These are phyloP conservation scores for Trypanosoma theileri DNA, from an alignment of 208 protist species.

Conservation along the genomic window DNA sequence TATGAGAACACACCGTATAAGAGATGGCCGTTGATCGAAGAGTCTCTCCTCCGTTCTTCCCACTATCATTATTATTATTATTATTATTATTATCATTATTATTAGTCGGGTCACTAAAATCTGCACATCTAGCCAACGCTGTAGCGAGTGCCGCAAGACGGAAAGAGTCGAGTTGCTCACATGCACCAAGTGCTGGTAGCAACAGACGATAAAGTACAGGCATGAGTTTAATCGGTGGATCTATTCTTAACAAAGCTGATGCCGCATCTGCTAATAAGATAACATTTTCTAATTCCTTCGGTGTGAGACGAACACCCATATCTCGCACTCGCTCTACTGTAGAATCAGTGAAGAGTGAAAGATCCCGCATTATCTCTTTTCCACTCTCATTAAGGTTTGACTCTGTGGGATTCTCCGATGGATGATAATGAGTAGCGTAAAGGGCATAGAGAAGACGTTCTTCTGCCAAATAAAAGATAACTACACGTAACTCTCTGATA, in stretches of 20 bases:
- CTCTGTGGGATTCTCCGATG: neutral
- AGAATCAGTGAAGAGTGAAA: conserved; percentile 5
- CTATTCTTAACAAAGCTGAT: conserved; percentile 32
- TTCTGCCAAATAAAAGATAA: conserved; percentile 21
- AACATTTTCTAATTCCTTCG: conserved; percentile 33
- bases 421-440: conserved; percentile 4
- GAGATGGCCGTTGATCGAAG: conserved; percentile 32
- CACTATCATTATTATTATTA: neutral
- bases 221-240: conserved; percentile 18
- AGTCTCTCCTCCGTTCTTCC: neutral
- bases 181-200: conserved; percentile 47
- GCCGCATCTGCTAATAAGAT: conserved; percentile 37
- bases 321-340: conserved; percentile 31
- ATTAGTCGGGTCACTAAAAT: conserved; percentile 22
- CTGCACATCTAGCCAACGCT: conserved; percentile 46
- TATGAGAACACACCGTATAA: conserved; percentile 43
- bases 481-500: conserved; percentile 15
- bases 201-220: conserved; percentile 38
- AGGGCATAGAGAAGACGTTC: conserved; percentile 16
- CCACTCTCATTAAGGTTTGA: neutral
- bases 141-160: conserved; percentile 43
- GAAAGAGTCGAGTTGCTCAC: conserved; percentile 48
- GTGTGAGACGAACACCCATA: conserved; percentile 34
- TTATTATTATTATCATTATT: neutral
- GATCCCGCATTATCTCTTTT: neutral